Base-by-base conservation (phyloP, 805 yeast genomes). In the Ogataea glucozyma region DNA sequence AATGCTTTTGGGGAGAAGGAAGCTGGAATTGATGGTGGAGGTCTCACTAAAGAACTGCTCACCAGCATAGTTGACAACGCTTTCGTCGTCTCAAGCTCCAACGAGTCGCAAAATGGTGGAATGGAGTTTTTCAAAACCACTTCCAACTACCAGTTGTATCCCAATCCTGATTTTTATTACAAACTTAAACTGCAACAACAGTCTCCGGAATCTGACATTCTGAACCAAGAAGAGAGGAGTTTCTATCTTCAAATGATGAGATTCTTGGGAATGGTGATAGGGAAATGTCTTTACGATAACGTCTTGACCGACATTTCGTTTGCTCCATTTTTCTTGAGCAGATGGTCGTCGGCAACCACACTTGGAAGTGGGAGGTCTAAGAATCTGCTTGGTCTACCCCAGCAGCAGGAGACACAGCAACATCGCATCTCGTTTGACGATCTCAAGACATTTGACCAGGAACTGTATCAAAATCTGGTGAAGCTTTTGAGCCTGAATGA, bases 1-100 rank as follows among this genome's bases (percentile, higher is more conserved):
- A 85, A 87, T 54, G 76, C 84, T 43, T 78, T 81, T 64, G 95
- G 90, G 2, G 76, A 70, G 26, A 49, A 39, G 20, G 98, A 91
- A 60, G 88, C 83, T 0, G 99, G 99, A 1, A 84, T 91, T 31
- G 99, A 91, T 62, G 99, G 99, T 6, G 99, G 98, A 10, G 99
- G 99, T 1, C 70, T 91, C 18, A 90, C 97, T 0, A 90, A 91
- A 60, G 99, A 91, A 56, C 81, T 93, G 49, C 66, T 91, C 42
- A 88, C 91, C 2, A 71, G 83, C 38, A 81, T 88, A 0, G 78
- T 83, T 2, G 69, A 67, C 4, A 87, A 85, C 49, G 90, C 86
- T 0, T 87, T 91, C 54, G 65, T 70, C 22, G 65, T 71, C n/a
- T 52, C 60, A 0, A 44, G 43, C 13, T 54, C 57, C 12, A 61